Conservation (phyloP, 306 rosid genomes). For the Vicia sativa region DNA sequence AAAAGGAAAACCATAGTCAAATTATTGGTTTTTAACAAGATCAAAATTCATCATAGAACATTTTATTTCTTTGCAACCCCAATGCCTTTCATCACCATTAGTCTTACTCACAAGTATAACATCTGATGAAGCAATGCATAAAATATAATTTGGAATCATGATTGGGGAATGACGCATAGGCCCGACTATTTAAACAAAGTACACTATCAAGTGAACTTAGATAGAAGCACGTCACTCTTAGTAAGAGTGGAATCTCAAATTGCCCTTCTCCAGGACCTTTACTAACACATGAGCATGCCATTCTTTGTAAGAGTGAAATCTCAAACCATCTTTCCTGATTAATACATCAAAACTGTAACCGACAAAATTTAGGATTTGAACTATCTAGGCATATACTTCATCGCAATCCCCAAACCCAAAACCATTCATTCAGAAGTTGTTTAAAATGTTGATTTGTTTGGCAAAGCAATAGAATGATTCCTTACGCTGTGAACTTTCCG, state of each 20-base stretch:
- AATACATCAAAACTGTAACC: conserved; percentile 35
- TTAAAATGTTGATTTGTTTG: conserved; percentile 19
- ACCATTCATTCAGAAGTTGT: conserved; percentile 5
- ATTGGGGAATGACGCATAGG: conserved; percentile 10
- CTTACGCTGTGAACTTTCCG: conserved; percentile 93
- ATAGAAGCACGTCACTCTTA: conserved; percentile 23
- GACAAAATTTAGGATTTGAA: conserved; percentile 19
- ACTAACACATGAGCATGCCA: conserved; percentile 22
- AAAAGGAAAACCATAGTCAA: conserved; percentile 7
- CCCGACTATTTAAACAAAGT: background rate
- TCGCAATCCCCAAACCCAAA: conserved; percentile 20
- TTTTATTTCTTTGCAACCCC: conserved; percentile 21
- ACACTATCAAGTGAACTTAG: background rate
- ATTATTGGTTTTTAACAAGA: conserved; percentile 7
- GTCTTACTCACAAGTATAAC: conserved; percentile 25
- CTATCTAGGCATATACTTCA: conserved; percentile 34
- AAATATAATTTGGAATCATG: conserved; percentile 25
- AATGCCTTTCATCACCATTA: conserved; percentile 20
- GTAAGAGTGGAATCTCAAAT: conserved; percentile 10
- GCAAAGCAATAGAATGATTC: conserved; percentile 36
- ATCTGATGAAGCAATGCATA: conserved; percentile 32
- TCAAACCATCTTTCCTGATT: conserved; percentile 6
- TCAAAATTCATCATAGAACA: conserved; percentile 14
- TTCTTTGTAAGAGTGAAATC: conserved; percentile 12
- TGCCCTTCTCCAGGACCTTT: conserved; percentile 6